phyloP scores from a whole-genome alignment of 306 rosid species.

The Alnus glutinosa region DNA sequence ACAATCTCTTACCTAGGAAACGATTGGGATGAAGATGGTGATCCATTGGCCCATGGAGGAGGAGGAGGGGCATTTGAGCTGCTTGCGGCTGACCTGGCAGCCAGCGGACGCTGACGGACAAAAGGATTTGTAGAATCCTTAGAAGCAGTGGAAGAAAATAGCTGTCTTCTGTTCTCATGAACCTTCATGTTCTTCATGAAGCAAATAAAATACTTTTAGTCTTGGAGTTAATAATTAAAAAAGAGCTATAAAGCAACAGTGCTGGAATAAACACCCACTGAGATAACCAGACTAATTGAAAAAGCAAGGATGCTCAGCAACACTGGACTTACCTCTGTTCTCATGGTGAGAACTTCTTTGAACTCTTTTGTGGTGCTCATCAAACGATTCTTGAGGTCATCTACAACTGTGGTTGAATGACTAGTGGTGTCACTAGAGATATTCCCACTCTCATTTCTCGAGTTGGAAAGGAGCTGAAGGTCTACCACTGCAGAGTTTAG shows the following conservation, averaged over 20 bases:
- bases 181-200: constrained; percentile 83
- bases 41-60: constrained; percentile 85
- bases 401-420: constrained; percentile 92
- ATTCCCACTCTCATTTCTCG: constrained; percentile 69
- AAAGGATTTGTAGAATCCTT: constrained; percentile 93
- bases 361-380: constrained; percentile 94
- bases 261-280: not conserved
- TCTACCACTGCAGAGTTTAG: constrained; percentile 92
- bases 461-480: constrained; percentile 69
- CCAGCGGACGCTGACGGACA: constrained; percentile 90
- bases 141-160: constrained; percentile 72
- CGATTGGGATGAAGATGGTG: constrained; percentile 59
- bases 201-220: constrained; percentile 25
- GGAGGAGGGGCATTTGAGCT: constrained; percentile 70
- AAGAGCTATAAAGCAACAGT: not conserved
- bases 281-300: constrained; percentile 1
- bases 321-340: constrained; percentile 69
- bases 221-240: not conserved
- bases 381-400: constrained; percentile 85
- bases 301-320: constrained; percentile 9
- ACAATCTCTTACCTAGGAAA: constrained; percentile 60
- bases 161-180: constrained; percentile 85
- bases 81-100: constrained; percentile 70
- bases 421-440: constrained; percentile 81
- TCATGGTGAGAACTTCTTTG: constrained; percentile 94